These are phyloP conservation scores for Biancaea sappan DNA, from an alignment of 306 rosid species.

Conservation along the genomic window DNA sequence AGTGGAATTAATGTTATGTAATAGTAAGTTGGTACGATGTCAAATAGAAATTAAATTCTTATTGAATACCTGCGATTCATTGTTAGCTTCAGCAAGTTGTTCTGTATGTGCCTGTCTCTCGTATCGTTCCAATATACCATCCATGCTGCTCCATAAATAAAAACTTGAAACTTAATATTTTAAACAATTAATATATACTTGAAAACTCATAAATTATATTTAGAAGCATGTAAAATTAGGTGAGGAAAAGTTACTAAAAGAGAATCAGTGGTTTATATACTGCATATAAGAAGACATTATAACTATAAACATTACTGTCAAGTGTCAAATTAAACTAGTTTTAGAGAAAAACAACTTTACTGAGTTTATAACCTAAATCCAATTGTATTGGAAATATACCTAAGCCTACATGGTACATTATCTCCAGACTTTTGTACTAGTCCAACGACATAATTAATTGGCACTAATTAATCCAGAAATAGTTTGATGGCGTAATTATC, in stretches of 20 bases:
- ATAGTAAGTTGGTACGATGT: background rate
- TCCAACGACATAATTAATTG: too few relatives aligned
- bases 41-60: background rate
- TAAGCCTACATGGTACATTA: too few relatives aligned
- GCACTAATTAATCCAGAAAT: too few relatives aligned
- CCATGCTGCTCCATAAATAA: conserved; percentile 54
- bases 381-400: too few relatives aligned
- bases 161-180: background rate
- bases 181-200: background rate
- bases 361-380: too few relatives aligned
- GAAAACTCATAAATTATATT: too few relatives aligned
- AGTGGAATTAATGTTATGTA: background rate
- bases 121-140: conserved; percentile 58
- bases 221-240: background rate
- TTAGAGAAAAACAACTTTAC: too few relatives aligned
- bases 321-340: too few relatives aligned
- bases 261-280: background rate
- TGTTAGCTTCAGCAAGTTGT: conserved; percentile 28
- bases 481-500: too few relatives aligned
- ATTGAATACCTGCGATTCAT: conserved; percentile 52
- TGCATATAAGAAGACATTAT: background rate
- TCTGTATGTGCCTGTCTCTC: conserved; percentile 51
- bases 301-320: too few relatives aligned
- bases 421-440: too few relatives aligned
- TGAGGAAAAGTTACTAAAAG: background rate